These are phyloP conservation scores for Cladophialophora exuberans DNA, from an alignment of 2,329 filamentous ascomycete species.

Conservation along the genomic window DNA sequence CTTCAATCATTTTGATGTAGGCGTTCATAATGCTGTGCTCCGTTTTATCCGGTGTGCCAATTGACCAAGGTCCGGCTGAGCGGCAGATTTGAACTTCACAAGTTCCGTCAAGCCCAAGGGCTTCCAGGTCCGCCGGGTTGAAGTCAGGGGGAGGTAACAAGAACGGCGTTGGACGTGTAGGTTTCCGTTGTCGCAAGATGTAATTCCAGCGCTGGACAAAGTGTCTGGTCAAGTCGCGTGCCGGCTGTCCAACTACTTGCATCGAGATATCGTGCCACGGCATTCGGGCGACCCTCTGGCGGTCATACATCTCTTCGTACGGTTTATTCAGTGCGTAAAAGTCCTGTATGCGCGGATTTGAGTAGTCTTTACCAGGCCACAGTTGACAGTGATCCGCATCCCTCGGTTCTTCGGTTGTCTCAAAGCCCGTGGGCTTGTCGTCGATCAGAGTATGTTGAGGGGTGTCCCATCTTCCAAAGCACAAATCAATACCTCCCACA, in stretches of 20 bases:
- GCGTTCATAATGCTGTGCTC: conserved; percentile 97
- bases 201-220: conserved; percentile 99
- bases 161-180: conserved; percentile 90
- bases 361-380: conserved; percentile 98
- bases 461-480: conserved; percentile 96
- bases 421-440: conserved; percentile 94
- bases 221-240: conserved; percentile 88
- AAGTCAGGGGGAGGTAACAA: conserved; percentile 92
- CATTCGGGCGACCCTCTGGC: conserved; percentile 86
- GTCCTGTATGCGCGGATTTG: conserved; percentile 91
- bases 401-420: conserved; percentile 73
- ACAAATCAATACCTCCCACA: conserved; percentile 92
- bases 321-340: conserved; percentile 92
- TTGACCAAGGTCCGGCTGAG: conserved; percentile 87
- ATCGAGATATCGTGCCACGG: conserved; percentile 98
- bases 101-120: conserved; percentile 85
- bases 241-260: conserved; percentile 96
- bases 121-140: conserved; percentile 80
- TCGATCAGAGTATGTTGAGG: conserved; percentile 89
- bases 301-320: conserved; percentile 98
- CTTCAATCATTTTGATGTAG: conserved; percentile 91
- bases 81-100: conserved; percentile 96
- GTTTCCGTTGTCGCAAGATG: conserved; percentile 86
- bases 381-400: conserved; percentile 94
- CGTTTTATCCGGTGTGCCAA: conserved; percentile 78